These are phyloP conservation scores for Aspergillus cavernicola DNA, from an alignment of 495 filamentous ascomycete species.

Conservation along the genomic window DNA sequence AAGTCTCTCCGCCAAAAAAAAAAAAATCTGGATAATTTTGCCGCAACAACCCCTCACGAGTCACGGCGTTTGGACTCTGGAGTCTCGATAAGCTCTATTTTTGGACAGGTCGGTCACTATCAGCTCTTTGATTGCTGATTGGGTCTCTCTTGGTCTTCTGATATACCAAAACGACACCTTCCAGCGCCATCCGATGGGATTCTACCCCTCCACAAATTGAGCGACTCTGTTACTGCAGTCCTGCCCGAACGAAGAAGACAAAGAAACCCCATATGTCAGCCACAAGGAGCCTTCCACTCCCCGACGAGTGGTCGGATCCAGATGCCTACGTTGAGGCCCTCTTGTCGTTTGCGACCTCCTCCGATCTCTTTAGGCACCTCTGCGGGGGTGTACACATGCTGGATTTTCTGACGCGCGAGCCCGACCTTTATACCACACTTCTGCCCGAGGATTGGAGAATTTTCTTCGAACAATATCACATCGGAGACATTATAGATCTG, in stretches of 20 bases:
- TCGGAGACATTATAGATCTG: slow-evolving; percentile 72
- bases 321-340: slow-evolving; percentile 78
- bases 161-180: neutral
- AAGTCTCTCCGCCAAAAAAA: neutral
- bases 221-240: neutral
- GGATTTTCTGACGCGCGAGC: slow-evolving; percentile 89
- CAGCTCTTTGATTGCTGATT: neutral
- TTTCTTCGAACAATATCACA: slow-evolving; percentile 66
- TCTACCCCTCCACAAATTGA: neutral
- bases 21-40: neutral
- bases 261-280: slow-evolving; percentile 17
- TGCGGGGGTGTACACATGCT: slow-evolving; percentile 94
- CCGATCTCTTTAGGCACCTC: slow-evolving; percentile 76
- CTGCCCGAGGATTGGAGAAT: slow-evolving; percentile 75
- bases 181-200: neutral
- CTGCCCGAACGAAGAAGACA: slow-evolving; percentile 1
- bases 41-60: neutral
- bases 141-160: neutral
- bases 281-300: slow-evolving; percentile 51
- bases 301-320: slow-evolving; percentile 49
- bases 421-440: slow-evolving; percentile 68
- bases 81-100: neutral
- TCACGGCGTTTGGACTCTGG: too few relatives aligned
- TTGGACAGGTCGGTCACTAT: neutral
- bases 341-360: slow-evolving; percentile 68